Conservation (phyloP, 2,329 filamentous ascomycete species). For the Penicillium sp. region DNA sequence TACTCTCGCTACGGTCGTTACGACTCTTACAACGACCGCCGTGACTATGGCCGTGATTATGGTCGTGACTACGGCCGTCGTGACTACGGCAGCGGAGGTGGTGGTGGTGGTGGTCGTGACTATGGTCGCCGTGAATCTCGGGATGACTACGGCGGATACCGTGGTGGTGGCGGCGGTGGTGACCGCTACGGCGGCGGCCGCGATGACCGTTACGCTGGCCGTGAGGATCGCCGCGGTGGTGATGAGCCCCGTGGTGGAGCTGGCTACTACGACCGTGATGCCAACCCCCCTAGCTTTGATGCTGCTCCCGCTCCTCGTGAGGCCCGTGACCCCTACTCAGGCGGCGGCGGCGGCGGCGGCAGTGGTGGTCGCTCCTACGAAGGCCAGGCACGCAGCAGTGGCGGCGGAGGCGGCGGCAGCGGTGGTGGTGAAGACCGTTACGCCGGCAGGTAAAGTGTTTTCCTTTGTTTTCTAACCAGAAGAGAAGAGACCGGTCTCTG, state of each 20-base stretch:
- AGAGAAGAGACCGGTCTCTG: constrained; percentile 21
- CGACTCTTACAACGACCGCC: constrained; percentile 57
- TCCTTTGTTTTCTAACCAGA: constrained; percentile 23
- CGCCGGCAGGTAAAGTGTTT: constrained; percentile 41
- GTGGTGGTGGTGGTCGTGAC: constrained; percentile 42
- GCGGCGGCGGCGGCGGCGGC: constrained; percentile 10
- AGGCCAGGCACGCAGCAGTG: constrained; percentile 21
- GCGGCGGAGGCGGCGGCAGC: not conserved
- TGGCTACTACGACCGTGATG: constrained; percentile 58
- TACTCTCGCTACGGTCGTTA: constrained; percentile 48
- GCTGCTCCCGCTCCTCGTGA: constrained; percentile 41
- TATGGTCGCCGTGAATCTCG: constrained; percentile 48
- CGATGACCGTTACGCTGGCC: constrained; percentile 51
- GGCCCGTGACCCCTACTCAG: constrained; percentile 34
- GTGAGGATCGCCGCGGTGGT: constrained; percentile 46
- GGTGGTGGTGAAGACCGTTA: constrained; percentile 43
- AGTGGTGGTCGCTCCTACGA: constrained; percentile 39
- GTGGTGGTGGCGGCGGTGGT: constrained; percentile 30
- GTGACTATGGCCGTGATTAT: constrained; percentile 64
- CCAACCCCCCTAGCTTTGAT: constrained; percentile 51
- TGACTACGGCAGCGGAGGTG: constrained; percentile 38
- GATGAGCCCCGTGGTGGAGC: constrained; percentile 43
- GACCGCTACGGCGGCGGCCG: constrained; percentile 53
- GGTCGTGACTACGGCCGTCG: constrained; percentile 65
- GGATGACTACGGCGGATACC: constrained; percentile 49